These are phyloP conservation scores for Pichia cabralensis DNA, from an alignment of 805 yeast genomes.

Conservation along the genomic window DNA sequence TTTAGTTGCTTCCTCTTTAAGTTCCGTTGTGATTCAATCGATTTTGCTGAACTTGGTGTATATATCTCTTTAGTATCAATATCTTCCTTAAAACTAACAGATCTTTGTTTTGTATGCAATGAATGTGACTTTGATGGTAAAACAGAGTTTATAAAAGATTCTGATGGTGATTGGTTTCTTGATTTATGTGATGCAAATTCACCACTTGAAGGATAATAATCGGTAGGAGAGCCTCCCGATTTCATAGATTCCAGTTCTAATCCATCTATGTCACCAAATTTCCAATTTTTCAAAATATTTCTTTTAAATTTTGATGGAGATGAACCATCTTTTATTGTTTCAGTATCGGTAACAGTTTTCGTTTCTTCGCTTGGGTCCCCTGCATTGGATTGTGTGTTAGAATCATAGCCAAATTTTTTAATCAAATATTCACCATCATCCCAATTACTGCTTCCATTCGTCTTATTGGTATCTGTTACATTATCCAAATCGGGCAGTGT, in stretches of 20 bases:
- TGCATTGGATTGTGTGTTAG: constrained; percentile 13
- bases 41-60: not conserved
- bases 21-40: no score
- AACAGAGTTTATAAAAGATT: no score
- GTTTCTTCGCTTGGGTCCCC: not conserved
- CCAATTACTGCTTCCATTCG: constrained; percentile 18
- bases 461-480: no score
- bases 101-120: constrained; percentile 2
- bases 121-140: no score
- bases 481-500: no score
- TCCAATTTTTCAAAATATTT: no score
- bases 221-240: not conserved
- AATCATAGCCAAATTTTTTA: constrained; percentile 16
- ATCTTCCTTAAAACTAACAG: constrained; percentile 5
- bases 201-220: not conserved
- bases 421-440: constrained; percentile 16
- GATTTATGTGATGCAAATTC: not conserved
- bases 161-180: not conserved
- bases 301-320: not conserved
- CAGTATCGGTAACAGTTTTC: not conserved
- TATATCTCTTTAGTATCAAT: not conserved
- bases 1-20: not conserved
- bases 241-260: not conserved
- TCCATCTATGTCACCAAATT: constrained; percentile 7
- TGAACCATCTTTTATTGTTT: not conserved